Conservation (phyloP, 176 grass and related monocot species). For the Melocanna baccifera region DNA sequence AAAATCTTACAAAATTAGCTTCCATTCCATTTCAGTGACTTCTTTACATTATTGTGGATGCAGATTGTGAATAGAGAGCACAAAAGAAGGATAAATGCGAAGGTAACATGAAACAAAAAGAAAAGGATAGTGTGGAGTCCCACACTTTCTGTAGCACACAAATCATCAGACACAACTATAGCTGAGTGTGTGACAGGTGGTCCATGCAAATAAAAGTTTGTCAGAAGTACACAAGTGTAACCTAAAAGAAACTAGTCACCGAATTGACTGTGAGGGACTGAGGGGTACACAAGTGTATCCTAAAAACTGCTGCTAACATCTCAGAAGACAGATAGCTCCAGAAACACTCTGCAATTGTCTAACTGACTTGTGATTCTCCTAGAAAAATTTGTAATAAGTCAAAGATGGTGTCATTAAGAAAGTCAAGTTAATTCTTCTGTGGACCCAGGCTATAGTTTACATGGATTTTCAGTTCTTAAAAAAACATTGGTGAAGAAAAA, state of each 20-base stretch:
- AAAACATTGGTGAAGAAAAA: not conserved
- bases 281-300: not conserved
- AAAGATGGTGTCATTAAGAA: not conserved
- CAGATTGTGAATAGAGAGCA: not conserved
- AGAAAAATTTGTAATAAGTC: not conserved
- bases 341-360: not conserved
- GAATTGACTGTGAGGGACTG: not conserved
- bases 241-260: not conserved
- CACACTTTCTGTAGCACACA: not conserved
- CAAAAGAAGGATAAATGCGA: not conserved
- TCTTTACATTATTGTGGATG: not conserved
- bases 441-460: not conserved
- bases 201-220: not conserved
- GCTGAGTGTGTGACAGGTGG: not conserved
- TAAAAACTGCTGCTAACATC: not conserved
- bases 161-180: not conserved
- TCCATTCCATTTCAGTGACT: not conserved
- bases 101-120: not conserved
- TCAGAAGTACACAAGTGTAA: not conserved
- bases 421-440: slow-evolving; percentile 11
- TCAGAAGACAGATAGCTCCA: not conserved
- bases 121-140: not conserved
- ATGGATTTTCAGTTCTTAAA: slow-evolving; percentile 16
- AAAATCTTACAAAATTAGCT: not conserved
- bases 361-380: not conserved